Base-by-base conservation (phyloP, 768 basidiomycete species). In the Melanogaster broomeanus region DNA sequence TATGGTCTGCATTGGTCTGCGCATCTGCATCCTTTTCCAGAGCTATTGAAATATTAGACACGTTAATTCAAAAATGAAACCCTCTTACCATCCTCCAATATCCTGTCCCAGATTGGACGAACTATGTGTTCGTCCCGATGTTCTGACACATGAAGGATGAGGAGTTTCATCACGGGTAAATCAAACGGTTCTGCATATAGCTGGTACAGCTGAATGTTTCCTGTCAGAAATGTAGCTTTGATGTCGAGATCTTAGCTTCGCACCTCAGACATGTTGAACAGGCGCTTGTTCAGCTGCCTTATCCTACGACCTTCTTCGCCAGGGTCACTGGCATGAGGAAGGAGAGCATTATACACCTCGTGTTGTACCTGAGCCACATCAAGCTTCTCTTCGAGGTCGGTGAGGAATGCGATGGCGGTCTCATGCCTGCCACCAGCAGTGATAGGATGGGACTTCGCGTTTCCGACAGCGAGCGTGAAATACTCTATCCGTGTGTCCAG, bases 311-410 rank as follows among this genome's bases (percentile, higher is more conserved):
- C 82, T 48, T 83, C 80, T 57, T 82, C 84, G 2, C 77, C 80
- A 12, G 80, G 79, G 52, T 87, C 82, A 53, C 78, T 73, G 25
- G 81, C 71, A 54, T 84, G 85, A 16, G 85, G 82, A 7, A 75
- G 65, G 15, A 93, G 76, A 11, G 76, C 73, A 57, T 89, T 81
- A 61, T 84, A 90, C 42, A 97, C 80, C 68, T 98, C 96, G n/a
- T 95, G 74, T 64, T 99, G 97, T 9, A 98, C 93, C 71, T 96
- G 90, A 6, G 94, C 91, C 22, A 99, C 97, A 39, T 99, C 97
- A 12, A 98, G 80, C 65, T 94, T 93, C 70, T 99, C 97, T 74
- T 98, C 95, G 18, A 97, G 76, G 59, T 91, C 88, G 0, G 88
- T 92, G n/a, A 96, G 79, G 76, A 98, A 97, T 44, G 91, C 87